phyloP scores from a whole-genome alignment of 2,329 filamentous ascomycete species.

The Trichoderma guizhouense region DNA sequence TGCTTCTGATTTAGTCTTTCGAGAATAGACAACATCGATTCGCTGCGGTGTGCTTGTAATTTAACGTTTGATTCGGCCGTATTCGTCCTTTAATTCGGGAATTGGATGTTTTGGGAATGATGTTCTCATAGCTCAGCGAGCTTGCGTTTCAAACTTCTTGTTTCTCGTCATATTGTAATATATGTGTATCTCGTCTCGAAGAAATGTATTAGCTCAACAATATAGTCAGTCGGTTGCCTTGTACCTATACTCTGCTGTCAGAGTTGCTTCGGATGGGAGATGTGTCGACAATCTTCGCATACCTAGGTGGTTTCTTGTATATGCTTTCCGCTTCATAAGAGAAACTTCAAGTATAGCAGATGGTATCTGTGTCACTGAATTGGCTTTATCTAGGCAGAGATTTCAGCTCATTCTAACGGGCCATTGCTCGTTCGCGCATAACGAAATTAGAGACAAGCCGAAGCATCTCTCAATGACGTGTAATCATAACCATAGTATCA shows the following conservation, averaged over 20 bases:
- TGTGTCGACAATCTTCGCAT: neutral
- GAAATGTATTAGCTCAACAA: neutral
- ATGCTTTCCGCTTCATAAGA: neutral
- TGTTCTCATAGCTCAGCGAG: neutral
- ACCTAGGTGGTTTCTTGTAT: neutral
- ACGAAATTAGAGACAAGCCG: too few species aligned
- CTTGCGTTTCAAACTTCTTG: neutral
- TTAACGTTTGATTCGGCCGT: neutral
- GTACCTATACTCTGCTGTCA: neutral
- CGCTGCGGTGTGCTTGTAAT: too few species aligned
- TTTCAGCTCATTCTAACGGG: rapidly evolving
- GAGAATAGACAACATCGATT: too few species aligned
- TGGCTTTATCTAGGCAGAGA: too few species aligned
- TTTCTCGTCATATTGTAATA: neutral
- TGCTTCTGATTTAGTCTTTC: neutral
- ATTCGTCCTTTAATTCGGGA: neutral
- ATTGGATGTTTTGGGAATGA: neutral
- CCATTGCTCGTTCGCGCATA: too few species aligned
- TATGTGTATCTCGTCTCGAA: neutral
- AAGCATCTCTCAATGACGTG: neutral
- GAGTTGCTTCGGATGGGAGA: neutral
- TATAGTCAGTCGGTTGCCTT: neutral
- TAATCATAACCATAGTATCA: neutral
- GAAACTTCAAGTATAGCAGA: neutral
- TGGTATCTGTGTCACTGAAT: too few species aligned